Evolutionary conservation across 768 basidiomycete genomes (phyloP), one percentile per base, ranked within the genome.

Genomic region (Psilocybe tampanensis): DNA sequence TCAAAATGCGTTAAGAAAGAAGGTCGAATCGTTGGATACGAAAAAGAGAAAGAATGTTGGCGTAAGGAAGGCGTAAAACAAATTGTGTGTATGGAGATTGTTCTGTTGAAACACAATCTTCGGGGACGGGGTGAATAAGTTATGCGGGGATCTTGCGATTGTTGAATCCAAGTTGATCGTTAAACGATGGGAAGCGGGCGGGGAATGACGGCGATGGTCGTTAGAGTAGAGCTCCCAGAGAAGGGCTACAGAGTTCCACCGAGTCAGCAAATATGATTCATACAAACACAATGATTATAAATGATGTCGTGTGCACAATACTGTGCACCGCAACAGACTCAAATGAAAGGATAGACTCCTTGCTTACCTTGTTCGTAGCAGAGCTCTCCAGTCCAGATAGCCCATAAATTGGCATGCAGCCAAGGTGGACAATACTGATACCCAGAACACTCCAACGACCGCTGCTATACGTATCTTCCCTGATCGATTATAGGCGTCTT

Each of bases 371-470:
- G 65, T 59, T 12, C 70, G 59, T 11, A 67, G 32, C 12, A n/a
- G n/a, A n/a, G 60, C 36, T 13, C 54, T 47, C 22, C 63, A 15
- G 42, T 66, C 62, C 29, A 65, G 34, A 29, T 70, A 59, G 17
- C 66, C 68, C 22, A 72, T 66, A 54, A 68, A 72, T 23, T 71
- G 71, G 52, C 64, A 65, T 2, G 66, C 72, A 6, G 72, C 75
- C 13, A 74, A 54, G 2, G 72, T 66, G 4, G 73, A 72, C 24
- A 70, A 65, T 19, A 69, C 69, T 13, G 64, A 61, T 29, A 75
- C 44, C 8, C 73, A 74, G 18, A 76, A 44, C 13, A 67, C 66
- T n/a, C 69, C 72, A 8, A 76, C 51, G 13, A 70, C 66, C 1
- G 70, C 63, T 48, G 66, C 69, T 24, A 71, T 41, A 44, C 60